Percentiles rank a stretch among this genome's conserved stretches.
These are phyloP conservation scores for Trichoderma arundinaceum DNA, from an alignment of 2,329 filamentous ascomycete species.

Conservation along the genomic window DNA sequence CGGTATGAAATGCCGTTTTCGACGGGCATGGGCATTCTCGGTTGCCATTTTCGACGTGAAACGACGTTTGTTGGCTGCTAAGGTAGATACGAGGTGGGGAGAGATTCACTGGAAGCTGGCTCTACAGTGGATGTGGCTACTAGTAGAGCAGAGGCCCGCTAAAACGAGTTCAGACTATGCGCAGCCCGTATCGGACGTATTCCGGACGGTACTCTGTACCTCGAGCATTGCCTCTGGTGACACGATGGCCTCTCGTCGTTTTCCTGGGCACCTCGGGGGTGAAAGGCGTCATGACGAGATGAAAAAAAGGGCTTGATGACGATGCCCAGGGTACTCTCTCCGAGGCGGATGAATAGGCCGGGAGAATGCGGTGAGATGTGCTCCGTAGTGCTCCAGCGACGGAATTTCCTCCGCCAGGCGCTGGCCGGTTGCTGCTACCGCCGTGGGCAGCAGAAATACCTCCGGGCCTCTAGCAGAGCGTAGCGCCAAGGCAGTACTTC, in stretches of 20 bases:
- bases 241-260: too few relatives aligned
- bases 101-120: not conserved
- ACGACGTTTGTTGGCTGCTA: too few relatives aligned
- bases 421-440: not conserved
- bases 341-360: constrained; percentile 10
- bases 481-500: not conserved
- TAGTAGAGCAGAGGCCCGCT: constrained; percentile 6
- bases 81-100: constrained; percentile 7
- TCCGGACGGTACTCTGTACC: not conserved
- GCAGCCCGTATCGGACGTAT: not conserved
- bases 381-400: too few relatives aligned
- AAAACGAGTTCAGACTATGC: constrained; percentile 1
- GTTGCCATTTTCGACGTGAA: too few relatives aligned
- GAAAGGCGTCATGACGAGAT: too few relatives aligned
- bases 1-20: too few relatives aligned
- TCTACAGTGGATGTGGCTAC: not conserved
- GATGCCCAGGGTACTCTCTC: not conserved
- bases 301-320: too few relatives aligned
- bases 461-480: not conserved
- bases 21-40: too few relatives aligned
- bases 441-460: not conserved
- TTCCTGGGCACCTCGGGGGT: too few relatives aligned
- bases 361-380: not conserved
- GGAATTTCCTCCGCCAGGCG: too few relatives aligned
- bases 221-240: too few relatives aligned